Percentiles rank a stretch among this genome's conserved stretches.
Conservation (phyloP, 495 filamentous ascomycete species). For the Neurospora sp. region DNA sequence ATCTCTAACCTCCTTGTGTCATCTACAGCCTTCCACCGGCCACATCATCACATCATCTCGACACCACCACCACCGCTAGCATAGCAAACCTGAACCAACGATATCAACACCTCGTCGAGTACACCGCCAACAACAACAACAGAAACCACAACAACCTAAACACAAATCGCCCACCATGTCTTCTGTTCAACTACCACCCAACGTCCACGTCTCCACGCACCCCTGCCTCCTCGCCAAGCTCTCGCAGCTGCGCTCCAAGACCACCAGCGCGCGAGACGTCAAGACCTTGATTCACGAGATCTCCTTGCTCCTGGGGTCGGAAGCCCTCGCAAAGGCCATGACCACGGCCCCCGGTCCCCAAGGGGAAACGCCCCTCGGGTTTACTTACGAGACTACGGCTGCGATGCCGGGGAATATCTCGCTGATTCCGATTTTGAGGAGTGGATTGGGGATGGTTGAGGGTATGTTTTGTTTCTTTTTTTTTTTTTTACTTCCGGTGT, state of each 20-base stretch:
- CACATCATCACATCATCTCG: background rate
- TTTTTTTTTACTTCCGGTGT: background rate
- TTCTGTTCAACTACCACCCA: slow-evolving; percentile 40
- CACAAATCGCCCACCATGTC: slow-evolving; percentile 11
- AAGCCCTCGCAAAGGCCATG: slow-evolving; percentile 65
- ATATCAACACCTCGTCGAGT: background rate
- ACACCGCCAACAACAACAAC: too few species aligned
- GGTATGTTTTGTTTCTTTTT: slow-evolving; percentile 30
- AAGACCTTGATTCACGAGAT: slow-evolving; percentile 80
- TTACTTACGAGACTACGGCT: slow-evolving; percentile 50
- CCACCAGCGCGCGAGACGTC: slow-evolving; percentile 62
- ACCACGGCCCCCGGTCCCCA: slow-evolving; percentile 38
- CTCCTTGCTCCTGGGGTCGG: slow-evolving; percentile 66
- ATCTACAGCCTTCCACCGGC: background rate
- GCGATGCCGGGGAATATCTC: slow-evolving; percentile 56
- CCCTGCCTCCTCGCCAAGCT: slow-evolving; percentile 85
- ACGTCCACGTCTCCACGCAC: slow-evolving; percentile 76
- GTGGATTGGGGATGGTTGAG: slow-evolving; percentile 83
- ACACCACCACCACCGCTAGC: background rate
- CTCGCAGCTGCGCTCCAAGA: slow-evolving; percentile 69
- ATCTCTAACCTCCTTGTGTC: background rate
- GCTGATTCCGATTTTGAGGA: slow-evolving; percentile 85
- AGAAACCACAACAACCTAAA: background rate
- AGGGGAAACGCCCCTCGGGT: slow-evolving; percentile 67
- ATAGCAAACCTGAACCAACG: background rate